These are phyloP conservation scores for Circinella umbellata DNA, from an alignment of 371 early-diverging fungal genomes.

Conservation along the genomic window DNA sequence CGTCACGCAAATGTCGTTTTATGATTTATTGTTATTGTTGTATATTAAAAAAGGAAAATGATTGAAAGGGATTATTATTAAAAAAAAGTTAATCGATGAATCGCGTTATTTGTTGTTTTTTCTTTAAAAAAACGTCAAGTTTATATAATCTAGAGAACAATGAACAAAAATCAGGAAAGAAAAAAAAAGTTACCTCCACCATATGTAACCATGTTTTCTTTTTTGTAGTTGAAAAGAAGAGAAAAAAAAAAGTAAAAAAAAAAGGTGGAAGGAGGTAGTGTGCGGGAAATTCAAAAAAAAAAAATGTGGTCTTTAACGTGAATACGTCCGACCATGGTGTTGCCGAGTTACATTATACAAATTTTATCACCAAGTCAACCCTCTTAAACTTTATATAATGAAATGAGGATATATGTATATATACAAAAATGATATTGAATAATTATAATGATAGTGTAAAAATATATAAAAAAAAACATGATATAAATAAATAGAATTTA, in stretches of 20 bases:
- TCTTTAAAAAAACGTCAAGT: neutral
- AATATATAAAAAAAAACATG: neutral
- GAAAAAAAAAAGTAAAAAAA: neutral
- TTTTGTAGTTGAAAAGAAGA: neutral
- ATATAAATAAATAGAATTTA: neutral
- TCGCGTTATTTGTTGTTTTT: neutral
- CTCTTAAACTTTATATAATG: too few relatives aligned
- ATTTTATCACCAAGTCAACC: too few relatives aligned
- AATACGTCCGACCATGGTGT: too few relatives aligned
- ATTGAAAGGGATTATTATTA: neutral
- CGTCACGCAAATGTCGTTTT: too few relatives aligned
- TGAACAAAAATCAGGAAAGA: neutral
- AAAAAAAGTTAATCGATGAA: neutral
- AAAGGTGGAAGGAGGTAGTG: too few relatives aligned
- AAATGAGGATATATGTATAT: too few relatives aligned
- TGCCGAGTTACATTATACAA: too few relatives aligned
- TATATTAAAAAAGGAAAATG: conserved; percentile 3
- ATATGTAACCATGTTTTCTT: conserved; percentile 71
- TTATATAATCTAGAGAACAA: neutral
- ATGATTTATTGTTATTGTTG: too few relatives aligned
- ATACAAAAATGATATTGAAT: too few relatives aligned
- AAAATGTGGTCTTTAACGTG: too few relatives aligned
- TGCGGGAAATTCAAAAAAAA: too few relatives aligned
- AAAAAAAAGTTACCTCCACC: conserved; percentile 63
- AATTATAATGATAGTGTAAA: too few relatives aligned